Conservation (phyloP, 768 basidiomycete genomes). For the Suillus decipiens region DNA sequence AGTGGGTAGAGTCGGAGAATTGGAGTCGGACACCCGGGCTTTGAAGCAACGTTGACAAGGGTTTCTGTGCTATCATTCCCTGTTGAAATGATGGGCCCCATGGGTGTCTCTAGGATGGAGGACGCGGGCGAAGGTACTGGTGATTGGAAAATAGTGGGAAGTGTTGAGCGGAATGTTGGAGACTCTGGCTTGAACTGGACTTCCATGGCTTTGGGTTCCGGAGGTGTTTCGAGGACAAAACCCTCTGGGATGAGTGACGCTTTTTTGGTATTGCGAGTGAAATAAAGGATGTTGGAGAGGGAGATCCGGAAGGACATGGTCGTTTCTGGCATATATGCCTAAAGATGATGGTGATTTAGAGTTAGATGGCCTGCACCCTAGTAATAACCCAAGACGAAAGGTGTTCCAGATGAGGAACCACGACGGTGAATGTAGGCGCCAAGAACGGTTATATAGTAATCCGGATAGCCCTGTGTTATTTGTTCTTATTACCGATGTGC, state of each 20-base stretch:
- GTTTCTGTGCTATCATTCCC: neutral
- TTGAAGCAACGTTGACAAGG: neutral
- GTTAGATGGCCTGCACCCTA: slow-evolving; percentile 3
- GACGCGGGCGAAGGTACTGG: too few species aligned
- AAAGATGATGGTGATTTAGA: neutral
- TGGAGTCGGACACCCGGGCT: neutral
- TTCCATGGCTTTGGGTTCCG: neutral
- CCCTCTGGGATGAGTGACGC: slow-evolving; percentile 1
- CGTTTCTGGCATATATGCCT: neutral
- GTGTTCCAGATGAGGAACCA: neutral
- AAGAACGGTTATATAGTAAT: neutral
- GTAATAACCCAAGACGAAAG: neutral
- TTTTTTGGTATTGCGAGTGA: slow-evolving; percentile 2
- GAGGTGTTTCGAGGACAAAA: slow-evolving; percentile 4
- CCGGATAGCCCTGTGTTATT: too few species aligned
- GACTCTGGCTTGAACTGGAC: neutral
- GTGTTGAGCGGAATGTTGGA: neutral
- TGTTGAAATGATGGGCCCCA: neutral
- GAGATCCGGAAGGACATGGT: neutral
- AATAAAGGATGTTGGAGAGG: neutral
- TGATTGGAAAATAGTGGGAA: neutral
- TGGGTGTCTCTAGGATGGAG: neutral
- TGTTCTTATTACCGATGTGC: too few species aligned
- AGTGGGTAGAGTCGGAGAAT: neutral
- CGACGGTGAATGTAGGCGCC: neutral